phyloP scores from a whole-genome alignment of 192 early-diverging fungal genomes.

The Chytriomyces sp. region DNA sequence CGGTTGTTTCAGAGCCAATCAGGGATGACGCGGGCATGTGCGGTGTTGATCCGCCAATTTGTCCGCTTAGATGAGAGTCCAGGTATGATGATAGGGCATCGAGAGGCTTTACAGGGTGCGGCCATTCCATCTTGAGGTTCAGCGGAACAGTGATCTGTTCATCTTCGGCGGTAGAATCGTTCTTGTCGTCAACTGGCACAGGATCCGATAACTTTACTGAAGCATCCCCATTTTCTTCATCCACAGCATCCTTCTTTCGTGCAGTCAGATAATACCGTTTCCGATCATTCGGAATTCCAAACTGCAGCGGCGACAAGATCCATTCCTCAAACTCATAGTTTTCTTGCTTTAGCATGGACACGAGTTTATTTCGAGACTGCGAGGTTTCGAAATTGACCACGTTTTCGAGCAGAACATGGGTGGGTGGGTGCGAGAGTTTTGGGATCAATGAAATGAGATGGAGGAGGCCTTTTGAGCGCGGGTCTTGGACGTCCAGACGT shows the following conservation, averaged over 20 bases:
- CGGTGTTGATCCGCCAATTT: slow-evolving; percentile 24
- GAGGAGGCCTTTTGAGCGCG: slow-evolving; percentile 45
- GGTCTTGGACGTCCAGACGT: slow-evolving; percentile 62
- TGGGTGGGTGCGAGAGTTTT: slow-evolving; percentile 34
- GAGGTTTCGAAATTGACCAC: slow-evolving; percentile 55
- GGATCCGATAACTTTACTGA: background rate
- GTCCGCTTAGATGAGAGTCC: background rate
- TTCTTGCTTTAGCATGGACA: slow-evolving; percentile 42
- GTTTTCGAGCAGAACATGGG: slow-evolving; percentile 56
- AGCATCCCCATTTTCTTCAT: background rate
- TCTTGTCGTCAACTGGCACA: background rate
- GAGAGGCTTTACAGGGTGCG: background rate
- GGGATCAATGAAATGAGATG: slow-evolving; percentile 45
- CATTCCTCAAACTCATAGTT: slow-evolving; percentile 50
- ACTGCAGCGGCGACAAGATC: slow-evolving; percentile 48
- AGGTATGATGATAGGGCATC: background rate
- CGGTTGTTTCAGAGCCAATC: background rate
- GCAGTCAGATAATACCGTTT: slow-evolving; percentile 54
- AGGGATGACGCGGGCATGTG: slow-evolving; percentile 20
- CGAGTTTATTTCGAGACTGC: slow-evolving; percentile 19
- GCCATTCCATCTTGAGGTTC: slow-evolving; percentile 17
- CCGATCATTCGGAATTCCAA: slow-evolving; percentile 57
- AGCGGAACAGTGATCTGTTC: background rate
- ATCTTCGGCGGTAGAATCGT: background rate
- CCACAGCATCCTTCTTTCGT: background rate